Base-by-base conservation (phyloP, 345 rosid species). In the Noccaea bulbosa region DNA sequence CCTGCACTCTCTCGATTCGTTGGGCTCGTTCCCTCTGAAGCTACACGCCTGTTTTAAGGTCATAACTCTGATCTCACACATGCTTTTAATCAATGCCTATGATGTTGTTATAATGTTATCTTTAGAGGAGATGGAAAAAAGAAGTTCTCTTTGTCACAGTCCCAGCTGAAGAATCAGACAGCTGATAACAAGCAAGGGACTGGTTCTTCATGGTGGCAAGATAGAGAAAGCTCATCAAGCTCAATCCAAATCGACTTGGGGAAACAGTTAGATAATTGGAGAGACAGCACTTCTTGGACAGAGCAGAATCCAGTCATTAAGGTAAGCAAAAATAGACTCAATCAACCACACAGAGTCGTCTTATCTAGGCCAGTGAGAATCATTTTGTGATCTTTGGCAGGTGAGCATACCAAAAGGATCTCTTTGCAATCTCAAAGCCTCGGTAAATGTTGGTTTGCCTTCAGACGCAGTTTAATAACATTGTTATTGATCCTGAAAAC, bases 331-430 rank as follows among this genome's bases (percentile, higher is more conserved):
- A 47, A 32, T 45, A 72, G 54, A 74, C 24, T 17, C 20, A 17
- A 17, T 54, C 16, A 10, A 41, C 7, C 10, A 15, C 16, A 14
- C 16, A 5, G 69, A 17, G 20, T 17, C 20, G 1, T 75, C 37
- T 46, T 24, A 8, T 56, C 32, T 20, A 55, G 7, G 67, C 8
- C 6, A 43, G 14, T 30, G 40, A 47, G 51, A 12, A 17, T 17
- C 20, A 56, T 77, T 53, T 79, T 44, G 20, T 17, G 20, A 17
- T 17, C 20, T 17, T 81, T 78, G 83, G 65, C 90, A 93, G 98
- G 97, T 91, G 59, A 86, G 86, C 47, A 88, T 87, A 45, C 93
- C 94, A 16, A 93, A 89, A 80, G 97, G 91, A 48, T 88, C 98
- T 11, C 85, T 93, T 40, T 91, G 98, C 85, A 87, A 86, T 66